Evolutionary conservation across 306 rosid species (phyloP).

Genomic region (Cucumis hystrix): DNA sequence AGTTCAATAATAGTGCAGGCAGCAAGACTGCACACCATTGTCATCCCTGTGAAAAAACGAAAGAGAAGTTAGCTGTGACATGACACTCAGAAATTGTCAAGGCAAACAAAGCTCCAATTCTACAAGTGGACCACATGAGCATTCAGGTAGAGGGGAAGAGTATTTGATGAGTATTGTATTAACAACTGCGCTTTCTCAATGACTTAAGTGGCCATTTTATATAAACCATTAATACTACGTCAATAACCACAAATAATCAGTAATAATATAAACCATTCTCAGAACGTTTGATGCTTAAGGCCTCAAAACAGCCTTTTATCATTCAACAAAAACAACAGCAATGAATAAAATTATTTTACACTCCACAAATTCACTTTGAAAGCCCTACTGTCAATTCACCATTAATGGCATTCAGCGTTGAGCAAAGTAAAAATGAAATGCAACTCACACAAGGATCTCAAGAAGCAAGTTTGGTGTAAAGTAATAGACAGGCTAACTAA

Average conservation of each 20-base stretch:
- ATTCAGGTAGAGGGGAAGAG: neutral
- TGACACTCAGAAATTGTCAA: slow-evolving; percentile 3
- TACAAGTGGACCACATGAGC: neutral
- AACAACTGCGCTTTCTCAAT: neutral
- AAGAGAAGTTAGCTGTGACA: slow-evolving; percentile 16
- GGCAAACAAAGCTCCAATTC: neutral
- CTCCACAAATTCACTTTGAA: neutral
- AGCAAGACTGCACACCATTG: slow-evolving; percentile 36
- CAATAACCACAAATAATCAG: neutral
- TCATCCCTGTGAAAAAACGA: slow-evolving; percentile 46
- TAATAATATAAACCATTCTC: neutral
- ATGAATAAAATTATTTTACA: neutral
- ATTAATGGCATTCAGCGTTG: neutral
- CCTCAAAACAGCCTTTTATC: neutral
- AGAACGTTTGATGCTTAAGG: neutral
- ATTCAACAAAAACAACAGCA: neutral
- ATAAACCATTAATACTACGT: neutral
- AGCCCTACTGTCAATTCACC: neutral
- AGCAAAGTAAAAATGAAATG: neutral
- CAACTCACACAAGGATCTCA: neutral
- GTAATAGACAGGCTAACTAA: slow-evolving; percentile 28
- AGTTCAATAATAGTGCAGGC: slow-evolving; percentile 62
- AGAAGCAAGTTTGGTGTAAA: neutral
- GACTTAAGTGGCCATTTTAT: neutral
- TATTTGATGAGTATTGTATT: neutral